phyloP scores from a whole-genome alignment of 2,329 filamentous ascomycete species.

The Sporothrix dimorphospora region DNA sequence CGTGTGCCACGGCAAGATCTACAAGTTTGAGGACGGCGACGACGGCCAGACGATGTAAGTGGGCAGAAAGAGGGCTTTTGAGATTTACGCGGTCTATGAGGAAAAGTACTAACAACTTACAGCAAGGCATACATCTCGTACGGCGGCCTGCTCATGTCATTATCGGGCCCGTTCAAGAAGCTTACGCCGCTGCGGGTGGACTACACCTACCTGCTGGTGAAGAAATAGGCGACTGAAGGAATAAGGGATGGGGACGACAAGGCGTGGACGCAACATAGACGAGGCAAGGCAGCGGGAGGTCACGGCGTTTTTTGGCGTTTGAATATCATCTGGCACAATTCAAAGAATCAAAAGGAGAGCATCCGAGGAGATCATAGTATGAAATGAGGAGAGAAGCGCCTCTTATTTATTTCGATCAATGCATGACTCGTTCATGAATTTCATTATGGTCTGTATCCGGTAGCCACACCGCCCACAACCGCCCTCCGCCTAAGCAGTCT shows the following conservation, averaged over 20 bases:
- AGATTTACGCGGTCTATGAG: too few species aligned
- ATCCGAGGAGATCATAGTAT: neutral
- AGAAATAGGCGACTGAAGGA: constrained; percentile 65
- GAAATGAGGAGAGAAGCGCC: constrained; percentile 3
- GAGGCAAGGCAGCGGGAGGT: neutral
- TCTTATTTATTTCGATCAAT: neutral
- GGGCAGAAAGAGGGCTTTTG: neutral
- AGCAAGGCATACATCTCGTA: constrained; percentile 96
- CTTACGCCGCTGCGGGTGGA: constrained; percentile 89
- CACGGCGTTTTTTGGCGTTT: constrained; percentile 23
- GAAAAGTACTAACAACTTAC: constrained; percentile 30
- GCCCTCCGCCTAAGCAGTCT: neutral
- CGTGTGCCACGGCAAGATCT: constrained; percentile 86
- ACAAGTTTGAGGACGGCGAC: constrained; percentile 79
- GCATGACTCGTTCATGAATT: neutral
- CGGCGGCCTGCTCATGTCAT: constrained; percentile 84
- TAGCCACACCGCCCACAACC: neutral
- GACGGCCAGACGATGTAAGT: constrained; percentile 85
- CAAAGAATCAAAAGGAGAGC: neutral
- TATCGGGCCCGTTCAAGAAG: constrained; percentile 95
- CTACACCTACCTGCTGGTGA: constrained; percentile 88
- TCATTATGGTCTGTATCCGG: neutral
- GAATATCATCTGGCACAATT: constrained; percentile 2
- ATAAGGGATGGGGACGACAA: neutral
- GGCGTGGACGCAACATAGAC: neutral